phyloP scores from a whole-genome alignment of 495 filamentous ascomycete species.

The Rusavskia elegans region DNA sequence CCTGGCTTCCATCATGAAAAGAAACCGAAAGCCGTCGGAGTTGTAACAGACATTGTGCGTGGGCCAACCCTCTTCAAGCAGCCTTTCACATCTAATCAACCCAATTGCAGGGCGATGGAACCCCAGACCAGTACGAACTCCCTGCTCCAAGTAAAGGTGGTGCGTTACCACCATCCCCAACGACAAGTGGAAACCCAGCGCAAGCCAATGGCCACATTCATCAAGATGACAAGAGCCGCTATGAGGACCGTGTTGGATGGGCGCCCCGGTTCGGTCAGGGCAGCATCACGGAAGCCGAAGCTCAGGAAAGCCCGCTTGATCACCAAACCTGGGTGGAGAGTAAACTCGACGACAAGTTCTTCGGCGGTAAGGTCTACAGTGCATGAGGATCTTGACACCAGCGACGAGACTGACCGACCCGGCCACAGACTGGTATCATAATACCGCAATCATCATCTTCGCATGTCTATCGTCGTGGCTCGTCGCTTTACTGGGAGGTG shows the following conservation, averaged over 20 bases:
- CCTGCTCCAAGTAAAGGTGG: slow-evolving; percentile 57
- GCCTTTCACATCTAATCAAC: slow-evolving; percentile 1
- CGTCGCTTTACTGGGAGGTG: slow-evolving; percentile 74
- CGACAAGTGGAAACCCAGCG: slow-evolving; percentile 26
- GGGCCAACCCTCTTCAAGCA: too few species aligned
- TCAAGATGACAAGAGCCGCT: slow-evolving; percentile 42
- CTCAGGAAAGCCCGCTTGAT: slow-evolving; percentile 56
- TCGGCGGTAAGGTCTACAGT: slow-evolving; percentile 46
- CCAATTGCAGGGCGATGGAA: slow-evolving; percentile 40
- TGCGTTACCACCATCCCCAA: slow-evolving; percentile 30
- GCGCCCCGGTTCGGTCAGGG: slow-evolving; percentile 60
- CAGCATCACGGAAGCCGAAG: slow-evolving; percentile 33
- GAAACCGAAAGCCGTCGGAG: slow-evolving; percentile 48
- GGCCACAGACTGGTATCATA: slow-evolving; percentile 78
- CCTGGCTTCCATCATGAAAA: slow-evolving; percentile 46
- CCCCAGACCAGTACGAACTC: slow-evolving; percentile 58
- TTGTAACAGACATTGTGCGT: slow-evolving; percentile 57
- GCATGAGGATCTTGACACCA: too few species aligned
- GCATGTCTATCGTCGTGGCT: slow-evolving; percentile 86
- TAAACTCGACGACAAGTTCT: slow-evolving; percentile 77
- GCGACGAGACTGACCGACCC: background rate
- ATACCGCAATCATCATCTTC: slow-evolving; percentile 80
- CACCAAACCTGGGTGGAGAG: slow-evolving; percentile 79
- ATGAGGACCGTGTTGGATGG: slow-evolving; percentile 69
- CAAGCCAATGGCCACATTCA: slow-evolving; percentile 30